These are phyloP conservation scores for Saturnispora silvae DNA, from an alignment of 805 yeast genomes.

Conservation along the genomic window DNA sequence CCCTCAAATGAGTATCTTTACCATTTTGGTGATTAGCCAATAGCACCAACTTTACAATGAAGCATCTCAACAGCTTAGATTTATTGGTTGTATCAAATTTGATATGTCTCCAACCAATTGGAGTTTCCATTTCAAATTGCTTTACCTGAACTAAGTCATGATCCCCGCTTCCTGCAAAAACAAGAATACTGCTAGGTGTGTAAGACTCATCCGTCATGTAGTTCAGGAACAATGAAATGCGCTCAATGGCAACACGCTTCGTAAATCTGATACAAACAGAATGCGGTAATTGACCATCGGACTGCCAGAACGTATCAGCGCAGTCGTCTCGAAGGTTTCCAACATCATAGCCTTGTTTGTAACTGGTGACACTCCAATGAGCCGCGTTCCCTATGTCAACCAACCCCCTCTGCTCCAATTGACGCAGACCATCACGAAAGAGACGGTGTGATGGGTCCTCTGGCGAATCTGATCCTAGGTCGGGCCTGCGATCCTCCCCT, in stretches of 20 bases:
- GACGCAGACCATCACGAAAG: too few species aligned
- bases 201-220: conserved; percentile 76
- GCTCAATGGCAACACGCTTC: conserved; percentile 57
- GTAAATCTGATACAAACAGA: conserved; percentile 67
- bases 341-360: conserved; percentile 63
- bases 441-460: too few species aligned
- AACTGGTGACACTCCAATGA: conserved; percentile 73
- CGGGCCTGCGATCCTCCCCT: too few species aligned
- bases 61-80: conserved; percentile 55
- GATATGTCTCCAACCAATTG: conserved; percentile 71
- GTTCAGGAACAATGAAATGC: conserved; percentile 65
- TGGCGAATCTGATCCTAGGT: too few species aligned
- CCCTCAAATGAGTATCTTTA: conserved; percentile 84
- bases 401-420: conserved; percentile 48
- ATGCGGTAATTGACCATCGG: conserved; percentile 91
- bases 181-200: conserved; percentile 63
- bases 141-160: conserved; percentile 67
- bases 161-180: conserved; percentile 68
- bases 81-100: conserved; percentile 43
- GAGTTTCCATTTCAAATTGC: conserved; percentile 46
- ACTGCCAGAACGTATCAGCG: conserved; percentile 80
- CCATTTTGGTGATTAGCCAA: conserved; percentile 87
- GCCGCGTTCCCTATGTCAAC: conserved; percentile 75
- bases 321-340: conserved; percentile 63
- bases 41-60: conserved; percentile 50